Percentiles rank a stretch among this genome's conserved stretches.
Evolutionary conservation across 179 eudicot genomes (phyloP).

Genomic region (Patellifolia procumbens): DNA sequence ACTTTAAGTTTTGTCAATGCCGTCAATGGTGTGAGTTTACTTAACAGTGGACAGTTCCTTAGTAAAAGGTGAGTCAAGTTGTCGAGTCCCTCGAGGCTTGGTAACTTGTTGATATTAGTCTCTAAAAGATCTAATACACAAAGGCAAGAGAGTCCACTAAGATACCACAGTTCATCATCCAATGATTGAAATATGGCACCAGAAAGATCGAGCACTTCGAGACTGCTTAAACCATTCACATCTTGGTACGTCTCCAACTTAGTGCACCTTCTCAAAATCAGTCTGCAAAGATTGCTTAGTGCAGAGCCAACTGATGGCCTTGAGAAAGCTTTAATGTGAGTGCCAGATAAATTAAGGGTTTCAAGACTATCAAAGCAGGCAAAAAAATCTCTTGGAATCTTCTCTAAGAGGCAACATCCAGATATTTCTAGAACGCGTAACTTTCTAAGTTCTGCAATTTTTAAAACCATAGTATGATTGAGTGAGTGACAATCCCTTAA

Average conservation of each 20-base stretch:
- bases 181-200: background rate
- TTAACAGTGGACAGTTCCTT: background rate
- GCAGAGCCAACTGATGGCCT: background rate
- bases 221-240: background rate
- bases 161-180: background rate
- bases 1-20: background rate
- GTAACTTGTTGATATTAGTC: background rate
- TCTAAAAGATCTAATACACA: conserved; percentile 8
- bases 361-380: background rate
- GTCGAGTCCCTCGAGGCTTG: background rate
- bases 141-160: background rate
- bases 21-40: background rate
- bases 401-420: background rate
- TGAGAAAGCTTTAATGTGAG: background rate
- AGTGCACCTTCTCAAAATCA: conserved; percentile 3
- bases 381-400: background rate
- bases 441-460: background rate
- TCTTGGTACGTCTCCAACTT: conserved; percentile 2
- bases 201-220: conserved; percentile 10
- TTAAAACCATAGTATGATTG: too few relatives aligned
- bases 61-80: background rate
- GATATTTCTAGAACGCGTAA: conserved; percentile 4
- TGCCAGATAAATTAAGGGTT: conserved; percentile 5
- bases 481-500: too few relatives aligned
- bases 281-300: background rate